Conservation (phyloP, 2,329 filamentous ascomycete genomes). For the Botryotinia calthae region DNA sequence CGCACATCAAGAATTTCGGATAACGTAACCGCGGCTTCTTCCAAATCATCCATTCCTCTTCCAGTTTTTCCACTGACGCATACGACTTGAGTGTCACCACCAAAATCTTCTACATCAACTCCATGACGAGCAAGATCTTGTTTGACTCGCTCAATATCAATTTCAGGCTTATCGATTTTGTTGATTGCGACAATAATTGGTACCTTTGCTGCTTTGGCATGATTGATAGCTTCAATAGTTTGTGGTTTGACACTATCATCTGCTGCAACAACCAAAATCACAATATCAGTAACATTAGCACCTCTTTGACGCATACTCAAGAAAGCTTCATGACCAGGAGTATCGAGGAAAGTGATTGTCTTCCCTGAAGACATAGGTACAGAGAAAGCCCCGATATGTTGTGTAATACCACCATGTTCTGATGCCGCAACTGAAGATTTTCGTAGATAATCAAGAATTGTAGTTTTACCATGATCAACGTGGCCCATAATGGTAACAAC, state of each 20-base stretch:
- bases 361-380: conserved; percentile 84
- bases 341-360: conserved; percentile 94
- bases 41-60: conserved; percentile 83
- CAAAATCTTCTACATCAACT: conserved; percentile 90
- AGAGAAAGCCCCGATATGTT: conserved; percentile 97
- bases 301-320: conserved; percentile 93
- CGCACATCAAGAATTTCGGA: conserved; percentile 90
- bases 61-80: conserved; percentile 92
- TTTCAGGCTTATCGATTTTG: conserved; percentile 88
- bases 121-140: conserved; percentile 78
- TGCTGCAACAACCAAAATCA: conserved; percentile 90
- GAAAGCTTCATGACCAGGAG: conserved; percentile 93
- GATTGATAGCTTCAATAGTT: conserved; percentile 92
- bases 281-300: conserved; percentile 94
- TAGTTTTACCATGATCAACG: conserved; percentile 98
- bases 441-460: conserved; percentile 86
- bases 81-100: conserved; percentile 90
- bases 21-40: conserved; percentile 83
- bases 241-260: conserved; percentile 98
- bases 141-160: conserved; percentile 80
- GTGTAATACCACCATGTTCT: conserved; percentile 95
- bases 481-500: conserved; percentile 99
- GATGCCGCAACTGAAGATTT: conserved; percentile 88
- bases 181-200: conserved; percentile 98
- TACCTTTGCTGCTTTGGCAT: conserved; percentile 81